A percentile compares a stretch with the other conserved stretches of the same genome.
Conservation (phyloP, 352 stramenopile genomes). For the Globisporangium heterothallicum region DNA sequence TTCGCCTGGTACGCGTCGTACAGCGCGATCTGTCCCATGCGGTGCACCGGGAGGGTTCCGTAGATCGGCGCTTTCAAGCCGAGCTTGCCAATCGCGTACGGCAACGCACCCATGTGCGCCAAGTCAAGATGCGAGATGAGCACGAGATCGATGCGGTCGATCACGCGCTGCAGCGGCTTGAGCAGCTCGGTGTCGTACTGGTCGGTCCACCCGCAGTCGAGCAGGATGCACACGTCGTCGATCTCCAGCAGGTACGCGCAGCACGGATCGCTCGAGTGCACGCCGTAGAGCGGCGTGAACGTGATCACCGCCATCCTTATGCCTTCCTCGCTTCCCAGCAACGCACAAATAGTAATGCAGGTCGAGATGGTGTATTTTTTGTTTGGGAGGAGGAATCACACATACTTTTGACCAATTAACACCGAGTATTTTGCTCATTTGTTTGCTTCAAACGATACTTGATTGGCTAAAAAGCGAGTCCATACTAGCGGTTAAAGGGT, state of each 20-base stretch:
- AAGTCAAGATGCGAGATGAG: slow-evolving; percentile 88
- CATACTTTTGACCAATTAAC: slow-evolving; percentile 5
- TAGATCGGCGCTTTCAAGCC: slow-evolving; percentile 88
- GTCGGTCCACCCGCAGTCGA: slow-evolving; percentile 90
- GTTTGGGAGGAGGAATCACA: background rate
- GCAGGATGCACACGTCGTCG: slow-evolving; percentile 88
- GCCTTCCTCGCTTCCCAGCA: background rate
- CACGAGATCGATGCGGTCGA: slow-evolving; percentile 85
- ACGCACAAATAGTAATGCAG: too few species aligned
- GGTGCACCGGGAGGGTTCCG: slow-evolving; percentile 92
- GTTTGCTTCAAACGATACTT: background rate
- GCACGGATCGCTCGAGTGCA: slow-evolving; percentile 74
- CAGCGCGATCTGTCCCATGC: slow-evolving; percentile 96
- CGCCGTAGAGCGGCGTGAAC: slow-evolving; percentile 87
- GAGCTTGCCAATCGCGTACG: slow-evolving; percentile 85
- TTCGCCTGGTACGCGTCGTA: slow-evolving; percentile 94
- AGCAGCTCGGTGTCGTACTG: slow-evolving; percentile 83
- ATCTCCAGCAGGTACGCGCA: slow-evolving; percentile 88
- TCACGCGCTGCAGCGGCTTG: slow-evolving; percentile 74
- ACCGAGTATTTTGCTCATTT: background rate
- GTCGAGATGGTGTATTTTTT: too few species aligned
- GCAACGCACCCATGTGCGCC: slow-evolving; percentile 87
- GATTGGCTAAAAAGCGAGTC: slow-evolving; percentile 14
- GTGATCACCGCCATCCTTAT: slow-evolving; percentile 89
- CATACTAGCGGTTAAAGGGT: slow-evolving; percentile 1